Percentiles rank a stretch among this genome's conserved stretches.
Evolutionary conservation across 495 filamentous ascomycete genomes (phyloP).

Genomic region (Daldinia loculata): DNA sequence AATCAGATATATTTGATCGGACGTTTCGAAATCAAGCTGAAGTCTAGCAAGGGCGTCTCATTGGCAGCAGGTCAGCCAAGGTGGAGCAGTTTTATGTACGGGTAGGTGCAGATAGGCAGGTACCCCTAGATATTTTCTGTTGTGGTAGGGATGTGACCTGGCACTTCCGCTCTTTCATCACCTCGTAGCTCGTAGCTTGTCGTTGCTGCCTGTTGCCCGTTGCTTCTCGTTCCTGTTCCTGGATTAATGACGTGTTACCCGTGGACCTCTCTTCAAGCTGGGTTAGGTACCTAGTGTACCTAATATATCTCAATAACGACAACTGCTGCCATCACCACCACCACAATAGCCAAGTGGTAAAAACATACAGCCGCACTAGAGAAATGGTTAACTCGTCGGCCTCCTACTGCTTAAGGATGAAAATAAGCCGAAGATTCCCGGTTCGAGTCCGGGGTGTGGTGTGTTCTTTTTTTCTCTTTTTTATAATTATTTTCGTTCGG

Average conservation of each 20-base stretch:
- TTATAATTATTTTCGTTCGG: neutral
- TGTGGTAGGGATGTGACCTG: slow-evolving; percentile 1
- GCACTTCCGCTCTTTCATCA: neutral
- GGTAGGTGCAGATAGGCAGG: slow-evolving; percentile 23
- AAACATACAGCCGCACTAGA: slow-evolving; percentile 30
- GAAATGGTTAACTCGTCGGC: slow-evolving; percentile 44
- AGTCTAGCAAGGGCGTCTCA: neutral
- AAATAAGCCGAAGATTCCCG: slow-evolving; percentile 39
- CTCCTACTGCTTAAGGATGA: slow-evolving; percentile 31
- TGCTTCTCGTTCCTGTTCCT: neutral
- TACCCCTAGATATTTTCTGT: slow-evolving; percentile 7
- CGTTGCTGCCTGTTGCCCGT: no score
- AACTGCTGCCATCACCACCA: neutral
- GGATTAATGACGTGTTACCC: neutral
- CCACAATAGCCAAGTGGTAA: slow-evolving; percentile 9
- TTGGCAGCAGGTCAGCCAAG: slow-evolving; percentile 16
- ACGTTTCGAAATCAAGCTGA: slow-evolving; percentile 13
- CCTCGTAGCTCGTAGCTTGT: neutral
- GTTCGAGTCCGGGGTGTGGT: slow-evolving; percentile 43
- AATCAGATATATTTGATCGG: slow-evolving; percentile 3
- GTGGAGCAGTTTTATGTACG: slow-evolving; percentile 26
- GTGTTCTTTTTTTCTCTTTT: slow-evolving; percentile 15
- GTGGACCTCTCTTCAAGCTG: no score
- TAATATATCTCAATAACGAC: slow-evolving; percentile 20
- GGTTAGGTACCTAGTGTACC: neutral